Percentiles rank a stretch among this genome's conserved stretches.
These are phyloP conservation scores for Pezizomycotina sp. DNA, from an alignment of 2,329 filamentous ascomycete genomes.

Conservation along the genomic window DNA sequence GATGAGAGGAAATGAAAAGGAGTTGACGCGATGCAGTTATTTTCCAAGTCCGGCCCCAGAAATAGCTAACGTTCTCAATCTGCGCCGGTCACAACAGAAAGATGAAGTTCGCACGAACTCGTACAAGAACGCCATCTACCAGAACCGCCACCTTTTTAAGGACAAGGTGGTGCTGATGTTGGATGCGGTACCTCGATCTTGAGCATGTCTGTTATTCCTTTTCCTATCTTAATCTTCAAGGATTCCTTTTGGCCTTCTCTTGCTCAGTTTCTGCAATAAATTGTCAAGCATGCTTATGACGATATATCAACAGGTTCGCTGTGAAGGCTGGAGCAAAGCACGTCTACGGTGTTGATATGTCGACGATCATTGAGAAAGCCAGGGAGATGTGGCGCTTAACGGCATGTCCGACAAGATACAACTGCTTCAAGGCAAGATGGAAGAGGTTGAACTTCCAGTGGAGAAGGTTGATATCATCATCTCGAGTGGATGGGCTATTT, in stretches of 20 bases:
- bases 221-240: conserved; percentile 3
- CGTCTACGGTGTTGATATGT: conserved; percentile 98
- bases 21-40: too few relatives aligned
- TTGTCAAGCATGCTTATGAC: neutral
- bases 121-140: conserved; percentile 93
- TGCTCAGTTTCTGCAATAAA: neutral
- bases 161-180: conserved; percentile 92
- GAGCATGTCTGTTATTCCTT: conserved; percentile 58
- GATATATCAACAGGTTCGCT: conserved; percentile 57
- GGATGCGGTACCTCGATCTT: conserved; percentile 95
- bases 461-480: conserved; percentile 98
- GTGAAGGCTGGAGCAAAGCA: conserved; percentile 93
- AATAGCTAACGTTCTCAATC: conserved; percentile 6
- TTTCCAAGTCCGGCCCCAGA: too few relatives aligned
- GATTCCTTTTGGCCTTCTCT: conserved; percentile 4
- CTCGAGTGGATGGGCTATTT: conserved; percentile 99
- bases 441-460: conserved; percentile 85
- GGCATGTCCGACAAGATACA: conserved; percentile 93
- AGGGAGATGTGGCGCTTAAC: conserved; percentile 86
- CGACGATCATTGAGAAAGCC: conserved; percentile 97
- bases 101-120: conserved; percentile 93
- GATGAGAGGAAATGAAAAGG: neutral
- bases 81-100: too few relatives aligned
- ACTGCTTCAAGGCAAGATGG: conserved; percentile 97
- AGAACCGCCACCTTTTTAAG: conserved; percentile 88